A percentile compares a stretch with the other conserved stretches of the same genome.
These are phyloP conservation scores for Mesotaenium endlicherianum DNA, from an alignment of 139 green algal genomes.

Conservation along the genomic window DNA sequence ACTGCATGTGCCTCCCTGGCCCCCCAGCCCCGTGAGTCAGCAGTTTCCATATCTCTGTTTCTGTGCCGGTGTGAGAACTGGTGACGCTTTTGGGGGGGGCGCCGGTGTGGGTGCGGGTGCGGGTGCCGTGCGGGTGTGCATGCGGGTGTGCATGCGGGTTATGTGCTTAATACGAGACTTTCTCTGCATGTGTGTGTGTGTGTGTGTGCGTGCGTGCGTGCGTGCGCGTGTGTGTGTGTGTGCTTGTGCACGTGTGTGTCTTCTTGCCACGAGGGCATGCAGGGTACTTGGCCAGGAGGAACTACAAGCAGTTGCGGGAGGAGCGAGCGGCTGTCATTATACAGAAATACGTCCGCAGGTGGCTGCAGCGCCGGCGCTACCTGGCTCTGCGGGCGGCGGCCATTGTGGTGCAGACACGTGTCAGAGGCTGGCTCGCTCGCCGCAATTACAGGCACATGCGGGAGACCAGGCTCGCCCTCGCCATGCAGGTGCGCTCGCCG, in stretches of 20 bases:
- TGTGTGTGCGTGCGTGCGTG: not conserved
- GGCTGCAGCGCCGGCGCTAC: conserved; percentile 12
- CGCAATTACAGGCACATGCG: conserved; percentile 10
- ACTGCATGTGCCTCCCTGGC: too few species aligned
- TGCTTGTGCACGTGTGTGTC: too few species aligned
- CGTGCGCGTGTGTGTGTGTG: too few species aligned
- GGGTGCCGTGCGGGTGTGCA: too few species aligned
- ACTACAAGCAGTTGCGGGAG: not conserved
- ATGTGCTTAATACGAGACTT: too few species aligned
- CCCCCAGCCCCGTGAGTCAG: too few species aligned
- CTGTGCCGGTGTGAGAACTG: too few species aligned
- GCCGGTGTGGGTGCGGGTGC: not conserved
- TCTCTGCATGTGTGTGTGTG: too few species aligned
- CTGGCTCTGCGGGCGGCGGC: not conserved
- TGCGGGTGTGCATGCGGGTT: too few species aligned
- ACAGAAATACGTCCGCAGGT: conserved; percentile 57
- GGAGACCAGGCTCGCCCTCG: not conserved
- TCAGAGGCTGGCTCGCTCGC: not conserved
- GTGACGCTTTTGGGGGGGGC: too few species aligned
- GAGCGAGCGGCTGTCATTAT: not conserved
- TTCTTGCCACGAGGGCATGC: not conserved
- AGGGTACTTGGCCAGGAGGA: conserved; percentile 5
- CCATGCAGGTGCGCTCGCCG: not conserved
- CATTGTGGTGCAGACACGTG: not conserved
- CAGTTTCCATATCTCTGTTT: too few species aligned